Conservation (phyloP, 1,284 basidiomycete genomes). For the Phellopilus nigrolimitatus region DNA sequence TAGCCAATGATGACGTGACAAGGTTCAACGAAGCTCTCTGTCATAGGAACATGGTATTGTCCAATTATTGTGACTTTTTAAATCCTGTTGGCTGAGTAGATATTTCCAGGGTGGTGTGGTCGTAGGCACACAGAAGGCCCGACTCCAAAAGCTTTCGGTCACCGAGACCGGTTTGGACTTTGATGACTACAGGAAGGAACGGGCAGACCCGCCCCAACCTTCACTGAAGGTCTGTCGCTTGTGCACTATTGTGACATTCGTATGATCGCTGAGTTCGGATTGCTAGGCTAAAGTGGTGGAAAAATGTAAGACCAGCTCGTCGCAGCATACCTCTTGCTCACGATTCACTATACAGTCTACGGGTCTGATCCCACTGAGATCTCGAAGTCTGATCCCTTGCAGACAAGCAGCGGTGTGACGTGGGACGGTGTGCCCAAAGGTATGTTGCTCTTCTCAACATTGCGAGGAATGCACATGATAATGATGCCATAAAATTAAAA, state of each 20-base stretch:
- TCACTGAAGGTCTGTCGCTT: slow-evolving; percentile 6
- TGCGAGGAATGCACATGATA: too few relatives aligned
- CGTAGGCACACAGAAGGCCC: slow-evolving; percentile 5
- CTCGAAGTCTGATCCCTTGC: background rate
- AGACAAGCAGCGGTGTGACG: background rate
- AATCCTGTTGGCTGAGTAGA: background rate
- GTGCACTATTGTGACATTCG: background rate
- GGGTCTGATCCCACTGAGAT: background rate
- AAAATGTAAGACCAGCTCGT: slow-evolving; percentile 14
- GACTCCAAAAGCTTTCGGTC: slow-evolving; percentile 17
- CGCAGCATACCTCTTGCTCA: background rate
- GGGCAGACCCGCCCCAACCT: background rate
- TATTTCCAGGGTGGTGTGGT: background rate
- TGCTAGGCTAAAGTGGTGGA: slow-evolving; percentile 12
- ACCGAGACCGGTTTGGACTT: slow-evolving; percentile 22
- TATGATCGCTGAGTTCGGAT: too few relatives aligned
- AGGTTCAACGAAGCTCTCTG: slow-evolving; percentile 38
- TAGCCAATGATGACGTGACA: slow-evolving; percentile 31
- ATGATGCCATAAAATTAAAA: too few relatives aligned
- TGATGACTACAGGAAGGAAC: background rate
- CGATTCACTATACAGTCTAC: slow-evolving; percentile 2
- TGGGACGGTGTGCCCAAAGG: background rate
- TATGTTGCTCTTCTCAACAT: too few relatives aligned
- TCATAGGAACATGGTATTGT: slow-evolving; percentile 41
- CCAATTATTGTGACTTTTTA: slow-evolving; percentile 1